These are phyloP conservation scores for Trichosporon sp. DNA, from an alignment of 1,284 basidiomycete species.

Conservation along the genomic window DNA sequence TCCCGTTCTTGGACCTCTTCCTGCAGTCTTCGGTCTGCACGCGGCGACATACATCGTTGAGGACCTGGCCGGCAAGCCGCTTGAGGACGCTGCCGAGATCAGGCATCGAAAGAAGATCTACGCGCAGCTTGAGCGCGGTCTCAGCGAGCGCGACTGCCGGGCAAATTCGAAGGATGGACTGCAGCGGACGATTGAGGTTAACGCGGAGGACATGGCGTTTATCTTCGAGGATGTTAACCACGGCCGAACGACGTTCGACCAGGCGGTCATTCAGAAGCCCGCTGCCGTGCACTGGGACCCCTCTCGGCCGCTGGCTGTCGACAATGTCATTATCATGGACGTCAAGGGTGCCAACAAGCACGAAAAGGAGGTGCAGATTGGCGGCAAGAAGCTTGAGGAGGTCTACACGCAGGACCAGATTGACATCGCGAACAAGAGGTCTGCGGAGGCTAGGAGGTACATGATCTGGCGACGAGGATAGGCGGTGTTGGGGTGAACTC, in stretches of 20 bases:
- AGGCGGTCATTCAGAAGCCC: slow-evolving; percentile 57
- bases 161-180: slow-evolving; percentile 42
- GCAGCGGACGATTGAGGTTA: slow-evolving; percentile 48
- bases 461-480: slow-evolving; percentile 33
- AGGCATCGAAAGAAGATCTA: slow-evolving; percentile 80
- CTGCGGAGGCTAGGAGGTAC: slow-evolving; percentile 53
- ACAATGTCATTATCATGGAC: slow-evolving; percentile 79
- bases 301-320: slow-evolving; percentile 56
- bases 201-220: slow-evolving; percentile 71
- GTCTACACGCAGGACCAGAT: slow-evolving; percentile 63
- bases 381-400: slow-evolving; percentile 50
- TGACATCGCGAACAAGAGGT: slow-evolving; percentile 52
- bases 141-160: slow-evolving; percentile 60
- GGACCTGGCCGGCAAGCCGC: slow-evolving; percentile 72
- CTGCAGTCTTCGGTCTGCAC: slow-evolving; percentile 81
- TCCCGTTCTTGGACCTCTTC: slow-evolving; percentile 57
- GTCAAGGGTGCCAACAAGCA: slow-evolving; percentile 66
- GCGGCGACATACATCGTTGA: slow-evolving; percentile 81
- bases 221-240: slow-evolving; percentile 82
- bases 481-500: background rate
- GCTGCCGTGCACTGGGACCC: slow-evolving; percentile 68
- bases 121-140: slow-evolving; percentile 68
- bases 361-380: slow-evolving; percentile 53
- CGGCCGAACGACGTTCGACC: slow-evolving; percentile 69
- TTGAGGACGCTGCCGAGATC: slow-evolving; percentile 71